Conservation (phyloP, 2,329 filamentous ascomycete species). For the Chaetomium strumarium region DNA sequence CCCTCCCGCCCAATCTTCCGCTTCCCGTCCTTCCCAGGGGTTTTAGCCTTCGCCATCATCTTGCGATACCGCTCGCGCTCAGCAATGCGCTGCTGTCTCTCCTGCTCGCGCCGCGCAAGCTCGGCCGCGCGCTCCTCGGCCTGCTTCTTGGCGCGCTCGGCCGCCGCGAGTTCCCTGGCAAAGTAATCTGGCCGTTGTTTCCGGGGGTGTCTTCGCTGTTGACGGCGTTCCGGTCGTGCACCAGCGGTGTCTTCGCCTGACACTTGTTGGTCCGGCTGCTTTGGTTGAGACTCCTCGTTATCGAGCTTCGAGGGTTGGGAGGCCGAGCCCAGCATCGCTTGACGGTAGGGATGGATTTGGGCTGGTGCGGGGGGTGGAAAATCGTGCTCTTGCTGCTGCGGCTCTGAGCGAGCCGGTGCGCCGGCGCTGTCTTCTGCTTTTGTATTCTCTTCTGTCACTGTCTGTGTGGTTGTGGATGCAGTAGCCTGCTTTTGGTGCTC, state of each 20-base stretch:
- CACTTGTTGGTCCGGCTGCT: conserved; percentile 18
- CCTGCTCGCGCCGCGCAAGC: conserved; percentile 46
- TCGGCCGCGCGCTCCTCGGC: conserved; percentile 40
- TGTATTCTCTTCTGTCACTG: too few species aligned
- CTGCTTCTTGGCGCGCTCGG: conserved; percentile 38
- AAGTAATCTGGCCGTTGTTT: conserved; percentile 51
- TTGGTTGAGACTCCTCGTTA: background rate
- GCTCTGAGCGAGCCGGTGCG: too few species aligned
- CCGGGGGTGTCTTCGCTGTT: conserved; percentile 2
- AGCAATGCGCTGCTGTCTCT: conserved; percentile 60
- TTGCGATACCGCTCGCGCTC: conserved; percentile 59
- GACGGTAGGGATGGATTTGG: conserved; percentile 37
- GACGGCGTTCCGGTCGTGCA: background rate
- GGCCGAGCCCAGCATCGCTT: conserved; percentile 34
- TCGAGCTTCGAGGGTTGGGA: conserved; percentile 5
- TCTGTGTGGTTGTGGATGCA: too few species aligned
- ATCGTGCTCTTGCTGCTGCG: background rate
- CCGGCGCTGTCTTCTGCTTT: too few species aligned
- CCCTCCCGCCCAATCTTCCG: conserved; percentile 80
- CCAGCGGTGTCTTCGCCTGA: conserved; percentile 11
- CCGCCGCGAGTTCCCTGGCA: conserved; percentile 54
- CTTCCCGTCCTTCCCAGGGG: conserved; percentile 58
- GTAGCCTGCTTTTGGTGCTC: conserved; percentile 26
- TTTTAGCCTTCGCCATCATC: conserved; percentile 66
- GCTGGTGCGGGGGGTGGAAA: background rate